Evolutionary conservation across 768 basidiomycete species (phyloP).

Genomic region (Pulveroboletus sp.): DNA sequence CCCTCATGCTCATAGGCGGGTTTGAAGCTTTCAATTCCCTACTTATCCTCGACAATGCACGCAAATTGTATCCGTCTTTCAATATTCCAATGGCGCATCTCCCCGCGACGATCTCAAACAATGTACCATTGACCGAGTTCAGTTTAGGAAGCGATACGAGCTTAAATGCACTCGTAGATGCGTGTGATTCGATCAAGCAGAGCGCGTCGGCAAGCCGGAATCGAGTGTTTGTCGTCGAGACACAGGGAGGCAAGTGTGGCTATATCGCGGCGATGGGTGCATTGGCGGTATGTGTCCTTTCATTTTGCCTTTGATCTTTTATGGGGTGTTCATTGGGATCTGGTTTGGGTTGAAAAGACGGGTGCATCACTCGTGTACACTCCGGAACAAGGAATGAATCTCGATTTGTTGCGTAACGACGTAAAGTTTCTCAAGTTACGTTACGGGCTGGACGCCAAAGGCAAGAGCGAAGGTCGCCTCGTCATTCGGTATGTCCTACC

Average conservation of each 20-base stretch:
- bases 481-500: constrained; percentile 68
- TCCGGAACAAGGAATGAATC: constrained; percentile 83
- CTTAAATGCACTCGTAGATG: constrained; percentile 93
- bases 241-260: constrained; percentile 94
- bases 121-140: constrained; percentile 95
- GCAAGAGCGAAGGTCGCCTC: constrained; percentile 88
- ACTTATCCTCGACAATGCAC: constrained; percentile 69
- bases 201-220: constrained; percentile 95
- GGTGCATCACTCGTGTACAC: constrained; percentile 94
- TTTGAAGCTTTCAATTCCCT: constrained; percentile 91
- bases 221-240: constrained; percentile 96
- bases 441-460: constrained; percentile 81
- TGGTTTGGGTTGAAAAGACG: constrained; percentile 42
- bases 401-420: constrained; percentile 77
- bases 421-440: constrained; percentile 84
- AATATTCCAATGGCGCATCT: constrained; percentile 95
- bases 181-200: constrained; percentile 98
- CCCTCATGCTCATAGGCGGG: constrained; percentile 85
- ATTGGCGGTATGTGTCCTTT: constrained; percentile 65
- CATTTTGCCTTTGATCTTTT: not conserved
- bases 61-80: constrained; percentile 84
- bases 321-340: not conserved
- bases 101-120: constrained; percentile 96
- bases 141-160: constrained; percentile 96
- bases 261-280: constrained; percentile 96